Conservation (phyloP, 495 filamentous ascomycete genomes). For the Penicillium coprophilum region DNA sequence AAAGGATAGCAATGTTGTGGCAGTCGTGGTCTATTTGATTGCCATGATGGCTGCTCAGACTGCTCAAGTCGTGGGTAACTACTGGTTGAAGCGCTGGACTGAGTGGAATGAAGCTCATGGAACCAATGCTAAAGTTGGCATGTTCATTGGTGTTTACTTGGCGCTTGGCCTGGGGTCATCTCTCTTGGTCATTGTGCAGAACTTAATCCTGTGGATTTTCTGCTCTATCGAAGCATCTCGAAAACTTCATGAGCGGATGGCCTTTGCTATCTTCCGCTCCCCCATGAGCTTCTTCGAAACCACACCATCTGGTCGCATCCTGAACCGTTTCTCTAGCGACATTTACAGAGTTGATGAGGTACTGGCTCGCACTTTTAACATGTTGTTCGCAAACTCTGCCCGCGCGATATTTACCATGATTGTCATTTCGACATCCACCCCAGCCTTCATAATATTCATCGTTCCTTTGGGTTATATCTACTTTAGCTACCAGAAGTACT, state of each 20-base stretch:
- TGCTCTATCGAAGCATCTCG: conserved; percentile 98
- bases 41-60: conserved; percentile 78
- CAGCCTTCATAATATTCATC: conserved; percentile 75
- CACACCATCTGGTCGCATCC: conserved; percentile 92
- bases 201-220: conserved; percentile 96
- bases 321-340: conserved; percentile 97
- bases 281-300: conserved; percentile 99
- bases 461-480: conserved; percentile 81
- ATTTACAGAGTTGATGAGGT: conserved; percentile 96
- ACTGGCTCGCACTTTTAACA: conserved; percentile 86
- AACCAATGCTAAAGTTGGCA: conserved; percentile 72
- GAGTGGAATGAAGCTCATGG: conserved; percentile 68
- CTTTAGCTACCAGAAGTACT: conserved; percentile 94
- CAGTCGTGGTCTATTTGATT: conserved; percentile 77
- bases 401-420: conserved; percentile 81
- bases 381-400: conserved; percentile 88
- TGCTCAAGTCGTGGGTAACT: conserved; percentile 73
- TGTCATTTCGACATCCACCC: conserved; percentile 80
- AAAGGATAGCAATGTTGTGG: conserved; percentile 84
- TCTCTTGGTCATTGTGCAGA: conserved; percentile 83
- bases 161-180: conserved; percentile 90
- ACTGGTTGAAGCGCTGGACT: conserved; percentile 94
- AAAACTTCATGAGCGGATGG: conserved; percentile 98
- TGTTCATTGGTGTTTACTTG: conserved; percentile 93
- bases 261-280: conserved; percentile 93